A percentile compares a stretch with the other conserved stretches of the same genome.
phyloP scores from a whole-genome alignment of 352 stramenopile species.

The Aphanomyces stellatus region DNA sequence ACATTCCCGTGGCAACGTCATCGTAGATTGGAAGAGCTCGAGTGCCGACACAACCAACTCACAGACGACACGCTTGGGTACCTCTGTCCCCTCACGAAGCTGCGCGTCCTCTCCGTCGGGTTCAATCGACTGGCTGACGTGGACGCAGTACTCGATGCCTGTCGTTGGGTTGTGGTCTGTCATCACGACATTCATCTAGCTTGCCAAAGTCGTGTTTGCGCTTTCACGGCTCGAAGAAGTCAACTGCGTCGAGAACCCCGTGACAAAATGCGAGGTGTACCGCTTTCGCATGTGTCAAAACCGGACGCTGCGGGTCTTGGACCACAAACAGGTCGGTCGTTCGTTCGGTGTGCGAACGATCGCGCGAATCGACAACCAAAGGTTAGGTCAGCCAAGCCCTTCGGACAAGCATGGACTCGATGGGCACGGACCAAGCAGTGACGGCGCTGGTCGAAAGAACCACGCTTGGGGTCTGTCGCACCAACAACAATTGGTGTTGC shows the following conservation, averaged over 20 bases:
- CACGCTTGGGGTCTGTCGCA: background rate
- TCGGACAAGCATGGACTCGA: background rate
- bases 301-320: background rate
- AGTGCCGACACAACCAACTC: too few relatives aligned
- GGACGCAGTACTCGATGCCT: background rate
- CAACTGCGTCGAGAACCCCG: conserved; percentile 2
- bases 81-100: background rate
- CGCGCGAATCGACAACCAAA: too few relatives aligned
- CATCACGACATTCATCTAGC: conserved; percentile 1
- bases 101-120: background rate
- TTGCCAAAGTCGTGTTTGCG: background rate
- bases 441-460: background rate
- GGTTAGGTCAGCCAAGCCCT: background rate
- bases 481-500: background rate
- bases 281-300: conserved; percentile 2
- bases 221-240: background rate
- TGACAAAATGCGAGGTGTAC: background rate
- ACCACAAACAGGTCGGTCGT: background rate
- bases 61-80: background rate
- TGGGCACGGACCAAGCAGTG: background rate
- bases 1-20: too few relatives aligned
- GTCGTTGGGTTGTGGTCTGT: background rate
- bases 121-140: conserved; percentile 1
- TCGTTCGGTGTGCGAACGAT: background rate
- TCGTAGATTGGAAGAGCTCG: background rate